Percentiles rank a stretch among this genome's conserved stretches.
Conservation (phyloP, 768 basidiomycete species). For the Macrolepiota albuminosa region DNA sequence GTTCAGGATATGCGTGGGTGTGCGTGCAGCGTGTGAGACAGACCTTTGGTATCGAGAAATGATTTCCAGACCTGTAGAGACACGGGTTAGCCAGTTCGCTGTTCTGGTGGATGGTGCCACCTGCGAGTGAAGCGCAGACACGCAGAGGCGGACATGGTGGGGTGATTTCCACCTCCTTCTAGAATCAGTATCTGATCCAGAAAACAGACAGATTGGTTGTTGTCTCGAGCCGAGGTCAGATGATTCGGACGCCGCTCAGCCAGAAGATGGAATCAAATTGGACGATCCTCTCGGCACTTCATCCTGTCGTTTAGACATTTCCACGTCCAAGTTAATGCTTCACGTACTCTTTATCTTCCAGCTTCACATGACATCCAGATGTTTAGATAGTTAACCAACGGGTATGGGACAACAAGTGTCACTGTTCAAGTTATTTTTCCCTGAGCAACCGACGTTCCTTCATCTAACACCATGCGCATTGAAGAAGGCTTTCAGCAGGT, state of each 20-base stretch:
- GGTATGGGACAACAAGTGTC: not conserved
- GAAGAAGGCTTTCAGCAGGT: constrained; percentile 68
- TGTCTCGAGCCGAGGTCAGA: not conserved
- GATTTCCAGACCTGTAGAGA: constrained; percentile 70
- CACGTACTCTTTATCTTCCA: not conserved
- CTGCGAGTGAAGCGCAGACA: constrained; percentile 68
- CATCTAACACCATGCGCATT: constrained; percentile 40
- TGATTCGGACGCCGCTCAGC: not conserved
- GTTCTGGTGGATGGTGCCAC: constrained; percentile 22
- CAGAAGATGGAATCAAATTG: too few species aligned
- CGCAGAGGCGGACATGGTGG: constrained; percentile 31
- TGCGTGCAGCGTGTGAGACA: constrained; percentile 1
- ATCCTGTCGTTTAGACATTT: not conserved
- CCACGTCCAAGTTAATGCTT: not conserved
- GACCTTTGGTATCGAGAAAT: constrained; percentile 72
- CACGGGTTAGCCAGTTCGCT: not conserved
- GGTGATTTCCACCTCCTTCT: not conserved
- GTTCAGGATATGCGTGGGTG: not conserved
- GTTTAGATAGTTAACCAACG: not conserved
- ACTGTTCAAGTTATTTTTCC: not conserved
- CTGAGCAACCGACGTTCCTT: not conserved
- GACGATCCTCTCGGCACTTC: not conserved
- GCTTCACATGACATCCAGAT: not conserved
- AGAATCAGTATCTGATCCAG: too few species aligned
- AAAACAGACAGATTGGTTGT: too few species aligned